Conservation (phyloP, 2,329 filamentous ascomycete species). For the Scytalidium sp. region DNA sequence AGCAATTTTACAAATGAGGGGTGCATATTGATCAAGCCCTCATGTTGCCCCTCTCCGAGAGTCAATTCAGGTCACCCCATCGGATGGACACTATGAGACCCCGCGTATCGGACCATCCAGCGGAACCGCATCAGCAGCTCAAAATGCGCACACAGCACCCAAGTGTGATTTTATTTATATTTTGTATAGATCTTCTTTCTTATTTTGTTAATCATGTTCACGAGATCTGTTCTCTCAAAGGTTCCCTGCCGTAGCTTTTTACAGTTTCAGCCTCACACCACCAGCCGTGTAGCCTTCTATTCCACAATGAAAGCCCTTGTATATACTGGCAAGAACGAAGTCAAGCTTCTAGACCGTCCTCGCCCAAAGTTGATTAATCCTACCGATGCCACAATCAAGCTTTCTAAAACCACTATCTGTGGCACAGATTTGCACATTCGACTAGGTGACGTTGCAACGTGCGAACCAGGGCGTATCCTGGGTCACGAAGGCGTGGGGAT, state of each 20-base stretch:
- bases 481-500: constrained; percentile 53
- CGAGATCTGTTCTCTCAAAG: neutral
- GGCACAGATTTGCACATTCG: constrained; percentile 55
- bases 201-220: neutral
- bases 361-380: constrained; percentile 37
- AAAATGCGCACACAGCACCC: too few species aligned
- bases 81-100: too few species aligned
- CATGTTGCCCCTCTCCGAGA: too few species aligned
- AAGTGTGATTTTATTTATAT: too few species aligned
- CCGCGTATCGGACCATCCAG: too few species aligned
- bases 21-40: too few species aligned
- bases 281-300: neutral
- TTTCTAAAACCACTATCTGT: constrained; percentile 48
- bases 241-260: neutral
- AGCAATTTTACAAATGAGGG: too few species aligned
- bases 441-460: constrained; percentile 49
- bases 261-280: neutral
- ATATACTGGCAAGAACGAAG: constrained; percentile 77
- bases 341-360: constrained; percentile 55
- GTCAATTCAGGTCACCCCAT: too few species aligned
- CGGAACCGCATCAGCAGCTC: too few species aligned
- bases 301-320: constrained; percentile 69
- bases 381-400: constrained; percentile 46
- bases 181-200: neutral
- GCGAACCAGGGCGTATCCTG: constrained; percentile 41